Evolutionary conservation across 345 rosid genomes (phyloP), one percentile per base, ranked within the genome.

Genomic region (Erysimum cheiranthoides): DNA sequence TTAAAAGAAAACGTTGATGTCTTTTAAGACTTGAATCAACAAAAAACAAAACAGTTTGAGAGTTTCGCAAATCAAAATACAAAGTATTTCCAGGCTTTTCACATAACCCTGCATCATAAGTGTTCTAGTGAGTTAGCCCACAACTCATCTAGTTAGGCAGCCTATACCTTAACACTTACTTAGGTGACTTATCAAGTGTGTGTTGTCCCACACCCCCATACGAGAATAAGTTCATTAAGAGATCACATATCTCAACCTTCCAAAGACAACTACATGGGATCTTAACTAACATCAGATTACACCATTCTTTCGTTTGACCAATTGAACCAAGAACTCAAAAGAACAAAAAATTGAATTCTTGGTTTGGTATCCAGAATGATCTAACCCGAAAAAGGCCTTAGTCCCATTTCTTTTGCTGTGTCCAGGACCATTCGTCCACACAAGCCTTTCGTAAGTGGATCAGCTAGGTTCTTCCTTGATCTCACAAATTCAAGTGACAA

Each of bases 101-200:
- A 2, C 3, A 25, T 2, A 51, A 51, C 14, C 56, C 1, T 51
- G 1, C 56, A 51, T 51, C 56, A 5, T 51, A 51, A 25, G 11
- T 25, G 56, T 25, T 51, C 31, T 51, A 51, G 17, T 43, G 49
- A 14, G 49, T 43, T 43, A 43, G 17, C 17, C 8, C 6, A 14
- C 8, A 43, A 43, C 31, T 51, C 31, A 51, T 51, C 31, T 51
- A 51, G 31, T 51, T 10, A 51, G 56, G 56, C 31, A 51, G 56
- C 14, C 3, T 21, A 2, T 51, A 51, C 56, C 31, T 21, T 9
- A 18, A 49, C 31, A 51, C 14, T 51, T 51, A 51, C 14, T 51
- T 51, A 51, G 31, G 56, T 51, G 56, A 51, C 56, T 51, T 51
- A 51, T 51, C 31, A 51, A 51, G 31, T 21, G 56, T 51, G 56